Evolutionary conservation across 228 moss, liverwort and hornwort species (phyloP).

Genomic region (Sphagnum magellanicum): DNA sequence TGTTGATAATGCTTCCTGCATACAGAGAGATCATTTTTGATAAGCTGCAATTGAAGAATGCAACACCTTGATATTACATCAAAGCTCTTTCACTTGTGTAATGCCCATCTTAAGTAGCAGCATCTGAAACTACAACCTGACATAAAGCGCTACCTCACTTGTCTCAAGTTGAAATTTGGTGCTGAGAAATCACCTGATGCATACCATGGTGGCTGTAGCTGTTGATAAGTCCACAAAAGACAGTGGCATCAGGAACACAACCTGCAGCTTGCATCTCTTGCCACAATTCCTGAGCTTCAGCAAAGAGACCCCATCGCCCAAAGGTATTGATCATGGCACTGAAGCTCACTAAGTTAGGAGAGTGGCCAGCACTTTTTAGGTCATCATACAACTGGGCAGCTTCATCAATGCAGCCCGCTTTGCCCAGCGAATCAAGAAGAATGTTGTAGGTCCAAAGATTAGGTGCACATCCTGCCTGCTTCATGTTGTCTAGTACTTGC

Average conservation of each 20-base stretch:
- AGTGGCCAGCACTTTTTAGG: conserved; percentile 62
- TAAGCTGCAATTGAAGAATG: no score
- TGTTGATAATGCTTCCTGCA: conserved; percentile 62
- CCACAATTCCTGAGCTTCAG: conserved; percentile 64
- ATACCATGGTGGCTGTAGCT: conserved; percentile 89
- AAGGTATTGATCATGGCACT: conserved; percentile 76
- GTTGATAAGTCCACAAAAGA: conserved; percentile 82
- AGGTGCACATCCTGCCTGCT: conserved; percentile 56
- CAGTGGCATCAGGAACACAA: conserved; percentile 70
- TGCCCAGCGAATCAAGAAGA: conserved; percentile 73
- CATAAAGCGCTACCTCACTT: no score
- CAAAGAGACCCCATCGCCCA: conserved; percentile 62
- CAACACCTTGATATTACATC: no score
- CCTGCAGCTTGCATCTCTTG: conserved; percentile 60
- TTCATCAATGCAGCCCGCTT: conserved; percentile 55
- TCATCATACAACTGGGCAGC: conserved; percentile 58
- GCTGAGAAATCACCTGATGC: conserved; percentile 36
- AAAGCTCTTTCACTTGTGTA: no score
- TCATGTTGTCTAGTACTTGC: conserved; percentile 67
- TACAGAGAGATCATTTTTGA: no score
- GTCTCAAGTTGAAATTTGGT: no score
- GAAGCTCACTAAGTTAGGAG: conserved; percentile 82
- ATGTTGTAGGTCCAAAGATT: conserved; percentile 96
- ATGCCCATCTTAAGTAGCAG: no score
- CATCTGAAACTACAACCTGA: no score